A percentile compares a stretch with the other conserved stretches of the same genome.
These are phyloP conservation scores for Paramyrothecium sp. DNA, from an alignment of 2,329 filamentous ascomycete species.

Conservation along the genomic window DNA sequence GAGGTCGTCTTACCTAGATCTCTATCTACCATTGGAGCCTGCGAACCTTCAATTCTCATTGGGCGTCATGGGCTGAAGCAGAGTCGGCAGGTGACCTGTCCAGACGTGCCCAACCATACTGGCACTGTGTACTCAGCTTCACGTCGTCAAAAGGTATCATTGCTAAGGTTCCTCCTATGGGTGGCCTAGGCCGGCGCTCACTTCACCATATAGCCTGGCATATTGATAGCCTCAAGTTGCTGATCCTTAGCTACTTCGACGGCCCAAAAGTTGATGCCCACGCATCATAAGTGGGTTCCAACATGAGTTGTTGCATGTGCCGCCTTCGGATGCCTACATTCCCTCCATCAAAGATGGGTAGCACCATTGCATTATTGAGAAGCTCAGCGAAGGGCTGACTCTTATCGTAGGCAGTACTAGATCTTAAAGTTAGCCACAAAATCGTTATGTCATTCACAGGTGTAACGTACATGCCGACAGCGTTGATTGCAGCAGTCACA, in stretches of 20 bases:
- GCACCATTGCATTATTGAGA: conserved; percentile 1
- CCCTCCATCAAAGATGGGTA: conserved; percentile 2
- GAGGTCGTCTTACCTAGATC: too few relatives aligned
- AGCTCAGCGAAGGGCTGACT: not conserved
- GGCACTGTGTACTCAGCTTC: too few relatives aligned
- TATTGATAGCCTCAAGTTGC: too few relatives aligned
- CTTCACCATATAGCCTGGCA: too few relatives aligned
- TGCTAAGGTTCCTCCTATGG: too few relatives aligned
- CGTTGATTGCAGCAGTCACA: conserved; percentile 47
- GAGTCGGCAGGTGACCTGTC: too few relatives aligned
- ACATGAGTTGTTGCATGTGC: conserved; percentile 1
- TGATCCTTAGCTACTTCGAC: not conserved
- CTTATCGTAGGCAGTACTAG: conserved; percentile 1
- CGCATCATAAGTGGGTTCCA: conserved; percentile 1
- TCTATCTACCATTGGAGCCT: too few relatives aligned
- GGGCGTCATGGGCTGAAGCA: too few relatives aligned
- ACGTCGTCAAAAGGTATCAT: too few relatives aligned
- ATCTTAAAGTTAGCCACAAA: not conserved
- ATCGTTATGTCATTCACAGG: not conserved
- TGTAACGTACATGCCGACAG: conserved; percentile 44
- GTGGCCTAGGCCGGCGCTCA: too few relatives aligned
- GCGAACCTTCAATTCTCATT: too few relatives aligned
- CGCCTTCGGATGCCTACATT: conserved; percentile 1
- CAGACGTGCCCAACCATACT: too few relatives aligned
- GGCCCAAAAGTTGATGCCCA: not conserved